Base-by-base conservation (phyloP, 169 alveolate genomes). In the Plasmodium berghei region DNA sequence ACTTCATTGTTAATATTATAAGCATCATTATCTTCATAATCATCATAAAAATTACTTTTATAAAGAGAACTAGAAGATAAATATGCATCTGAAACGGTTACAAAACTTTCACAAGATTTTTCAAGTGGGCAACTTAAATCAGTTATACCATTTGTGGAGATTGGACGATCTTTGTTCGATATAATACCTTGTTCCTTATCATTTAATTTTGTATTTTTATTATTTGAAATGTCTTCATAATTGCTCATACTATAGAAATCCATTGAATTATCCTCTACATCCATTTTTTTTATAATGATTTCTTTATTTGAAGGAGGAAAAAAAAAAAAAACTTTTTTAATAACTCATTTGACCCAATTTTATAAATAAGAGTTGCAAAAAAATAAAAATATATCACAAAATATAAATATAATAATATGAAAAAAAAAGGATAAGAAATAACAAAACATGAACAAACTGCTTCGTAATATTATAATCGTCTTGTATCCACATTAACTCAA, bases 71-170 rank as follows among this genome's bases (percentile, higher is more conserved):
- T 42, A 26, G 62, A 63, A 64, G 48, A 77, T 22, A 80, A 77
- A 9, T 67, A 63, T n/a, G 63, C 77, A 58, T 77, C 89, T 34
- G 89, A 77, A n/a, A 77, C 28, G 54, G 67, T 77, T 67, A 77
- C 74, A 34, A 64, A 77, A 20, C 89, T 70, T n/a, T 77, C 77
- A 59, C 62, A 34, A 9, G 89, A 77, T 22, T 77, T 67, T 9
- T 63, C 70, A 63, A 40, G 20, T 40, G 9, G 20, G 8, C 62
- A 34, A 12, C 40, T 67, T 14, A n/a, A 18, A 16, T 26, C 40
- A 12, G 16, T 45, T 67, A 18, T 45, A 40, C 74, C 42, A 20
- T 46, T 45, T 48, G 63, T 18, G 48, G 52, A 34, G 24, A 45
- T 14, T 77, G 20, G 42, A 48, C n/a, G 45, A 16, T 52, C 16